A percentile compares a stretch with the other conserved stretches of the same genome.
These are phyloP conservation scores for Gloeostereum incarnatum DNA, from an alignment of 768 basidiomycete species.

Conservation along the genomic window DNA sequence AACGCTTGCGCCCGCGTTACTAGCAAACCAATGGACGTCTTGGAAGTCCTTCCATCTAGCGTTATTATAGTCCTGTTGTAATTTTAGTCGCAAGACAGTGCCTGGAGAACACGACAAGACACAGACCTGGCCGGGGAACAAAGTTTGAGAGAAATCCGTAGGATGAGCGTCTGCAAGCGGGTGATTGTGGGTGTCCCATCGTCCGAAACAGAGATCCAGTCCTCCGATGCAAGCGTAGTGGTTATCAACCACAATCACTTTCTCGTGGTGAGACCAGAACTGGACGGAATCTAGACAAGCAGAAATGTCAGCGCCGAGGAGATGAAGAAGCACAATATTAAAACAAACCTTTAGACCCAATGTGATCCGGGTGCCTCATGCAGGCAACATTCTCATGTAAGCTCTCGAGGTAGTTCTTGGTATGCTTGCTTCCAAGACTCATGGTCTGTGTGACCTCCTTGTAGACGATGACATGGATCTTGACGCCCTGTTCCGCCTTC, in stretches of 20 bases:
- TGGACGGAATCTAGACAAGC: slow-evolving; percentile 64
- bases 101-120: slow-evolving; percentile 5
- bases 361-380: slow-evolving; percentile 88
- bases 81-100: not conserved
- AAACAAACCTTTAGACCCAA: slow-evolving; percentile 63
- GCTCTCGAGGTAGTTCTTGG: slow-evolving; percentile 62
- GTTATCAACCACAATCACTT: slow-evolving; percentile 86
- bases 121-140: slow-evolving; percentile 86
- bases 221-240: slow-evolving; percentile 85
- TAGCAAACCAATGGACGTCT: slow-evolving; percentile 68
- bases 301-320: not conserved
- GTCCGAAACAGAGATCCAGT: slow-evolving; percentile 92
- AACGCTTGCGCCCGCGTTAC: slow-evolving; percentile 58
- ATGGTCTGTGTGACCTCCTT: slow-evolving; percentile 95
- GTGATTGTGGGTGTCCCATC: slow-evolving; percentile 91
- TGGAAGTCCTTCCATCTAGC: slow-evolving; percentile 82
- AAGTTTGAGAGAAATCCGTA: slow-evolving; percentile 67
- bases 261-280: slow-evolving; percentile 93
- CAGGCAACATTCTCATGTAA: slow-evolving; percentile 84
- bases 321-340: not conserved
- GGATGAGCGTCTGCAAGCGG: slow-evolving; percentile 92
- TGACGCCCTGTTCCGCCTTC: slow-evolving; percentile 91
- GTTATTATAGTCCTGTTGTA: slow-evolving; percentile 90
- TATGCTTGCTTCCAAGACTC: slow-evolving; percentile 56
- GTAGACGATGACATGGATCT: slow-evolving; percentile 86